Evolutionary conservation across 2,329 filamentous ascomycete species (phyloP).

Genomic region (Alternaria tenuissima): DNA sequence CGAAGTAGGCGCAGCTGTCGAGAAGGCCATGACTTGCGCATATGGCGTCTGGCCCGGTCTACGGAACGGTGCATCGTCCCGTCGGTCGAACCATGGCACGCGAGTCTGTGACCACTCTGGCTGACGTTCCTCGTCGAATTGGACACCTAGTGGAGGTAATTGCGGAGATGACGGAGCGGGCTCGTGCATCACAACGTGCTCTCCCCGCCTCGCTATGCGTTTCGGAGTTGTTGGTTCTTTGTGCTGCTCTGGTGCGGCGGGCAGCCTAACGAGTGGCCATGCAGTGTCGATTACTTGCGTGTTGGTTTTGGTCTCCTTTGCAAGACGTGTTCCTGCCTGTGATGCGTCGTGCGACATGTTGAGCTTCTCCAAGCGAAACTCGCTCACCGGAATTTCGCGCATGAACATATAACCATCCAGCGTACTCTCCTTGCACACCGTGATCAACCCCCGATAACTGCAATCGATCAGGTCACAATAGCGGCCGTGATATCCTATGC

Average conservation of each 20-base stretch:
- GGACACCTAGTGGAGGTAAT: not conserved
- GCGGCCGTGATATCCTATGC: slow-evolving; percentile 2
- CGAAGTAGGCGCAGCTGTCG: no score
- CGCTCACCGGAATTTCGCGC: not conserved
- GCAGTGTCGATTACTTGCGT: not conserved
- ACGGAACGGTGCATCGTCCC: slow-evolving; percentile 8
- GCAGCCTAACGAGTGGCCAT: not conserved
- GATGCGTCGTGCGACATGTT: not conserved
- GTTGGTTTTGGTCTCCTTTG: not conserved
- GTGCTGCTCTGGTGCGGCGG: not conserved
- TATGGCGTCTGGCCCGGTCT: slow-evolving; percentile 1
- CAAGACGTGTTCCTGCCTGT: not conserved
- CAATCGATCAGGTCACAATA: slow-evolving; percentile 1
- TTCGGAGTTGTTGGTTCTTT: not conserved
- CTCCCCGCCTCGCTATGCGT: not conserved
- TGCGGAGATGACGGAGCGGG: not conserved
- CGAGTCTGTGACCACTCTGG: slow-evolving; percentile 9
- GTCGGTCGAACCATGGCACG: not conserved
- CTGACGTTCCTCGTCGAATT: slow-evolving; percentile 6
- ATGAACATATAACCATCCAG: not conserved
- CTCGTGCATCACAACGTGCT: not conserved
- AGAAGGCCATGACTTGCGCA: not conserved
- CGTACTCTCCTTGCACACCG: not conserved
- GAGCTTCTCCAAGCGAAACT: slow-evolving; percentile 3
- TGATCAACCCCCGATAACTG: not conserved